Evolutionary conservation across 202 grass and related monocot species (phyloP), one percentile per base, ranked within the genome.

Genomic region (Schoenoplectus triqueter): DNA sequence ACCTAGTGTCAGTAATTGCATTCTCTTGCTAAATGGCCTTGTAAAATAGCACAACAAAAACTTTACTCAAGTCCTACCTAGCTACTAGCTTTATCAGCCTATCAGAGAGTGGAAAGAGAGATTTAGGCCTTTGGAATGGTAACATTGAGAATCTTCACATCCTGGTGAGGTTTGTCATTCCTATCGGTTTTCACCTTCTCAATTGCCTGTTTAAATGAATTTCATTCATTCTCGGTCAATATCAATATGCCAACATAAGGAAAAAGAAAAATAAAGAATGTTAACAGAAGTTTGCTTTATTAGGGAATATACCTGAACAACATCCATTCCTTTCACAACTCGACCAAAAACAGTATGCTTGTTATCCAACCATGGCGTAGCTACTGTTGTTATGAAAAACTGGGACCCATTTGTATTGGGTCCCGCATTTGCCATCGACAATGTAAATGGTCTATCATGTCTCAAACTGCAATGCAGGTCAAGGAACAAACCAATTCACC

Each of bases 241-340:
- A 69, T 59, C 46, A 69, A n/a, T 54, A 52, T 2, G 5, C n/a
- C 15, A 87, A 67, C 64, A 91, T 45, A 88, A 44, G 7, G 3
- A 6, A 18, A 85, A 31, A 81, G 31, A 73, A 52, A 8, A 45
- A 80, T 55, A 6, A 78, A 22, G 68, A 21, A 89, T 51, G 6
- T 17, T 47, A 55, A 86, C 10, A 66, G 3, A 83, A 69, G 7
- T 41, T 54, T 79, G 19, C 70, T n/a, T 10, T 66, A 84, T 61
- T 88, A 48, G 21, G 56, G 67, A 71, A 52, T 17, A 48, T 87
- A 95, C 96, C 96, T 99, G 96, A 87, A 99, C 96, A 86, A 99
- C 96, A 85, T 99, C 93, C 96, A 99, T 99, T 69, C 96, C 93
- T 92, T 94, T 99, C 40, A 99, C 90, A 77, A 99, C 96, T 91